Percentiles rank a stretch among this genome's conserved stretches.
Conservation (phyloP, 768 basidiomycete genomes). For the Russula compacta region DNA sequence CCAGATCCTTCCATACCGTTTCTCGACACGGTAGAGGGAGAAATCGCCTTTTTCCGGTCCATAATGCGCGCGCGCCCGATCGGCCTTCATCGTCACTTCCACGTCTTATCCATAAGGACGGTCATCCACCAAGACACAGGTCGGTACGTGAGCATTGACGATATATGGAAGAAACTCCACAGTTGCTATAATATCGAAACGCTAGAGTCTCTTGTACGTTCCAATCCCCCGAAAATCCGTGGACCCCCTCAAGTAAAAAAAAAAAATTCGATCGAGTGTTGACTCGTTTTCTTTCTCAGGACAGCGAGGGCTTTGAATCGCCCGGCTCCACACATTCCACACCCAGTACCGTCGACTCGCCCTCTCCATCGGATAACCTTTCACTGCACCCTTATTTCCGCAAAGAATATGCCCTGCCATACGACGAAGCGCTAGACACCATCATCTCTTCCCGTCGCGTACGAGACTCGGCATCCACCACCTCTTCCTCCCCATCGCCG, state of each 20-base stretch:
- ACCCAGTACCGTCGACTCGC: slow-evolving; percentile 49
- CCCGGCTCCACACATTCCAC: slow-evolving; percentile 32
- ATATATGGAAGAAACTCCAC: slow-evolving; percentile 67
- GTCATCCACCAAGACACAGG: slow-evolving; percentile 66
- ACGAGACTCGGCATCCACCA: slow-evolving; percentile 48
- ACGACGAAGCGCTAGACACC: slow-evolving; percentile 50
- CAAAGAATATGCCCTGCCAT: slow-evolving; percentile 54
- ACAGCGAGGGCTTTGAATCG: slow-evolving; percentile 29
- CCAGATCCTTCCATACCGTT: slow-evolving; percentile 8
- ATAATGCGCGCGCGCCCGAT: slow-evolving; percentile 75
- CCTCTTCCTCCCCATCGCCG: slow-evolving; percentile 39
- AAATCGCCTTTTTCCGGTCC: slow-evolving; percentile 78
- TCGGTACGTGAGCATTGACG: slow-evolving; percentile 45
- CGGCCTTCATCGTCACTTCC: slow-evolving; percentile 77
- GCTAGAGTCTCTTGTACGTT: slow-evolving; percentile 58
- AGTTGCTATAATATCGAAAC: slow-evolving; percentile 67
- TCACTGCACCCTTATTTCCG: slow-evolving; percentile 63
- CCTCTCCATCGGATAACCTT: slow-evolving; percentile 62
- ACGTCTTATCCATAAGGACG: slow-evolving; percentile 65
- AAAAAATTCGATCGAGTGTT: neutral
- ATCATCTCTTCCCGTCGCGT: slow-evolving; percentile 55
- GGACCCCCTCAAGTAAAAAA: neutral
- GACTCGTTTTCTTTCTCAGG: slow-evolving; percentile 4
- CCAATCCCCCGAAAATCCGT: neutral
- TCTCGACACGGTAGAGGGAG: slow-evolving; percentile 68